Conservation (phyloP, 2,329 filamentous ascomycete species). For the Lithohypha guttulata region DNA sequence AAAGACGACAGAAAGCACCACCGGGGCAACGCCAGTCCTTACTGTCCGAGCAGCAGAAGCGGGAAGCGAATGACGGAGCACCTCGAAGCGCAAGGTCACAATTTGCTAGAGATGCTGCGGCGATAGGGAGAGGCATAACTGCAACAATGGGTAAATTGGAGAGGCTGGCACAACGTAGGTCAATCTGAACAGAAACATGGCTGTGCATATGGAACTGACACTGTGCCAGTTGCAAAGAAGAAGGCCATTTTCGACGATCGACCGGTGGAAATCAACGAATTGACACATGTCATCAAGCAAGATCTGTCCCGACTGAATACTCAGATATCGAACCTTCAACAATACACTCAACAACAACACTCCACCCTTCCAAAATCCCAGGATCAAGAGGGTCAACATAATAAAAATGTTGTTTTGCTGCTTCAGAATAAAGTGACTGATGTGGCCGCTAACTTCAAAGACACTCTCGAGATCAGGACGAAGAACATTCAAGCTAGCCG, state of each 20-base stretch:
- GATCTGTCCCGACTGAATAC: slow-evolving; percentile 77
- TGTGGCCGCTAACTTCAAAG: slow-evolving; percentile 91
- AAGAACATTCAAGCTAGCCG: slow-evolving; percentile 96
- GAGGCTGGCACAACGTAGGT: slow-evolving; percentile 71
- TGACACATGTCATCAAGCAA: slow-evolving; percentile 97
- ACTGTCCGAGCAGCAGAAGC: slow-evolving; percentile 57
- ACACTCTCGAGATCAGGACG: slow-evolving; percentile 87
- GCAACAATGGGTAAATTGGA: slow-evolving; percentile 92
- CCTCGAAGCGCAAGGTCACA: slow-evolving; percentile 60
- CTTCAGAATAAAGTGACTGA: slow-evolving; percentile 46
- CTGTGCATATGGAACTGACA: slow-evolving; percentile 7
- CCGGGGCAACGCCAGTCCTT: slow-evolving; percentile 78
- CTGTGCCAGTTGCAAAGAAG: slow-evolving; percentile 64
- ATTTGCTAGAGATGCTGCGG: slow-evolving; percentile 82
- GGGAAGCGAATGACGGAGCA: slow-evolving; percentile 48
- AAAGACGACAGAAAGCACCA: slow-evolving; percentile 63
- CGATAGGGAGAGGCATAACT: slow-evolving; percentile 84
- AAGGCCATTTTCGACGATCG: slow-evolving; percentile 96
- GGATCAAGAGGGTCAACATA: slow-evolving; percentile 86
- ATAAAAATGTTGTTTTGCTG: slow-evolving; percentile 61
- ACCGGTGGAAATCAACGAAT: slow-evolving; percentile 90
- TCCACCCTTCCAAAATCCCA: slow-evolving; percentile 34
- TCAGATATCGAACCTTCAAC: slow-evolving; percentile 74
- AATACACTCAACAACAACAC: slow-evolving; percentile 61
- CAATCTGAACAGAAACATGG: neutral